These are phyloP conservation scores for Fusarium buxicola DNA, from an alignment of 2,329 filamentous ascomycete species.

Conservation along the genomic window DNA sequence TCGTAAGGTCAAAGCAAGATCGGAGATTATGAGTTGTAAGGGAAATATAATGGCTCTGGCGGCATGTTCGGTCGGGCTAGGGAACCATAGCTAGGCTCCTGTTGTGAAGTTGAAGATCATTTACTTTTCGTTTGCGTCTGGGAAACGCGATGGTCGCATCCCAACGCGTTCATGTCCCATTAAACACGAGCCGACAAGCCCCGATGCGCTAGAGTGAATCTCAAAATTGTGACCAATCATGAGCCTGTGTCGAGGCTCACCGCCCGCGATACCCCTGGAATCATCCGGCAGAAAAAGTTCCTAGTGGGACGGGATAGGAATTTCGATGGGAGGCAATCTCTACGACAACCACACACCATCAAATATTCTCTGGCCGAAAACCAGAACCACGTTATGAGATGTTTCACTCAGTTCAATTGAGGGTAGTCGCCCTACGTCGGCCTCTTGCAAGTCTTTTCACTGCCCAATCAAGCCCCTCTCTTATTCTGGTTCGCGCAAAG, in stretches of 20 bases:
- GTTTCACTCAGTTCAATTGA: conserved; percentile 41
- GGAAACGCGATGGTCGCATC: conserved; percentile 38
- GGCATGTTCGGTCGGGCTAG: neutral
- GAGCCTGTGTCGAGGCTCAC: conserved; percentile 21
- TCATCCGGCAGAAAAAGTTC: conserved; percentile 46
- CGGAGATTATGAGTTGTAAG: neutral
- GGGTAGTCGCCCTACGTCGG: conserved; percentile 36
- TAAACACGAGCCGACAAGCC: conserved; percentile 15
- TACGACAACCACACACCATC: conserved; percentile 4
- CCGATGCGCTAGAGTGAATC: conserved; percentile 18
- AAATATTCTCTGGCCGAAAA: conserved; percentile 7
- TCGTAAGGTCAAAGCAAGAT: neutral
- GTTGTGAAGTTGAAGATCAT: conserved; percentile 3
- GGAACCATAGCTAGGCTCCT: conserved; percentile 9
- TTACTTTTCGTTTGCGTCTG: conserved; percentile 19
- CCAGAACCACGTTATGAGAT: conserved; percentile 43
- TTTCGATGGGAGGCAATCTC: conserved; percentile 11
- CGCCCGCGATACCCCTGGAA: conserved; percentile 32
- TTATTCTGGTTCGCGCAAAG: conserved; percentile 43
- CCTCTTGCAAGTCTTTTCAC: conserved; percentile 26
- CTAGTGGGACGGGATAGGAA: conserved; percentile 25
- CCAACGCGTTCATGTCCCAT: conserved; percentile 39
- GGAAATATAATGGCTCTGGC: neutral
- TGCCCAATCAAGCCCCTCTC: conserved; percentile 21
- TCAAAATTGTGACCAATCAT: conserved; percentile 29